Conservation (phyloP, 169 alveolate species). For the Babesia bigemina region DNA sequence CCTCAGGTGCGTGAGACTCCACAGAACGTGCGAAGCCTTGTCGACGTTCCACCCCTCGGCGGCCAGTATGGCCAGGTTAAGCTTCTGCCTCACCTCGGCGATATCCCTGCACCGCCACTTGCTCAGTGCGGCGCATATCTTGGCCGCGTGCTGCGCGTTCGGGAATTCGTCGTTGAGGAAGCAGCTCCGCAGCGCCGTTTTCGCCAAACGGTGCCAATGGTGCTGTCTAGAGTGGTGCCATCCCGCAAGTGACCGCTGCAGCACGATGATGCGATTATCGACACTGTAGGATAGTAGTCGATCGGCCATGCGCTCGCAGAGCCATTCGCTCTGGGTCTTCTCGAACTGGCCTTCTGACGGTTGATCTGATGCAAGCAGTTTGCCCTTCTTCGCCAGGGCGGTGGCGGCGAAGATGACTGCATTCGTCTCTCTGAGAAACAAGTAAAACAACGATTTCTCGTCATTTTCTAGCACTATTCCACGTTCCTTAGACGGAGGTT, state of each 20-base stretch:
- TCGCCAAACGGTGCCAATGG: slow-evolving; percentile 42
- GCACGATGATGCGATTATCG: slow-evolving; percentile 45
- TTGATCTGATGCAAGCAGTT: neutral
- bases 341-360: neutral
- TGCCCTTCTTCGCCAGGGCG: neutral
- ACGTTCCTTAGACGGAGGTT: neutral
- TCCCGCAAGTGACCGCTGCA: slow-evolving; percentile 54
- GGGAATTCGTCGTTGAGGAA: slow-evolving; percentile 30
- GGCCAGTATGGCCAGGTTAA: slow-evolving; percentile 43
- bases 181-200: slow-evolving; percentile 46
- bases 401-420: slow-evolving; percentile 30
- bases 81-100: slow-evolving; percentile 34
- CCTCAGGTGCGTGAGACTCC: slow-evolving; percentile 58
- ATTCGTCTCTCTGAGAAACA: slow-evolving; percentile 16
- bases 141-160: slow-evolving; percentile 31
- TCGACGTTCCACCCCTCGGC: slow-evolving; percentile 32
- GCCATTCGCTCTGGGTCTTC: slow-evolving; percentile 14
- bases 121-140: slow-evolving; percentile 57
- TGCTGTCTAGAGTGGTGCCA: slow-evolving; percentile 22
- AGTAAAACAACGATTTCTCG: slow-evolving; percentile 17
- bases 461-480: neutral
- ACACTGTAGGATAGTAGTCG: slow-evolving; percentile 5
- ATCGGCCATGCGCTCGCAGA: slow-evolving; percentile 41
- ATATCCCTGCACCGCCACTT: slow-evolving; percentile 52
- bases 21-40: slow-evolving; percentile 44